Percentiles rank a stretch among this genome's conserved stretches.
Conservation (phyloP, 805 yeast genomes). For the Saccharomycopsis capsularis region DNA sequence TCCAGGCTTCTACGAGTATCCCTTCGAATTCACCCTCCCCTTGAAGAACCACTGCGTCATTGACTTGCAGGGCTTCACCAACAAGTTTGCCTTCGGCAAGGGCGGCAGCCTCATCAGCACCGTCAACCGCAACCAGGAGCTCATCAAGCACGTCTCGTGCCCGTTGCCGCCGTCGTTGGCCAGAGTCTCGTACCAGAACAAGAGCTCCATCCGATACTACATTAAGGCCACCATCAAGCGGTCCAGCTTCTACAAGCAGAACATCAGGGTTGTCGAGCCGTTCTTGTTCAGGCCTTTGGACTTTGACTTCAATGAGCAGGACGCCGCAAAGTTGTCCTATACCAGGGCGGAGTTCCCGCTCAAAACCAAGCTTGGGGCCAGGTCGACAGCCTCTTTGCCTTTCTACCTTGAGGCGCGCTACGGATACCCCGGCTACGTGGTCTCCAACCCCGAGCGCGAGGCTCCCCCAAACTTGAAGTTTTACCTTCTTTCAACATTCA, state of each 20-base stretch:
- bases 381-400: not conserved
- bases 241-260: slow-evolving; percentile 2
- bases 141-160: slow-evolving; percentile 12
- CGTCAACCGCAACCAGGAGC: slow-evolving; percentile 4
- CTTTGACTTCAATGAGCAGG: not conserved
- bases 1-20: slow-evolving; percentile 17
- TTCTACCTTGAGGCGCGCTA: slow-evolving; percentile 12
- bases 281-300: slow-evolving; percentile 11
- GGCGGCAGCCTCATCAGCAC: not conserved
- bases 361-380: not conserved
- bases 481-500: slow-evolving; percentile 3
- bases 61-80: slow-evolving; percentile 1
- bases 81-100: not conserved
- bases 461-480: slow-evolving; percentile 2
- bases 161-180: slow-evolving; percentile 14
- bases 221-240: slow-evolving; percentile 18
- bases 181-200: not conserved
- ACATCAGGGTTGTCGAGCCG: slow-evolving; percentile 5
- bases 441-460: not conserved
- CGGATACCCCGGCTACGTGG: slow-evolving; percentile 6
- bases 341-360: slow-evolving; percentile 8
- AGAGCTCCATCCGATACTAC: slow-evolving; percentile 7
- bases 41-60: slow-evolving; percentile 19
- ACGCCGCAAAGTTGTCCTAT: not conserved
- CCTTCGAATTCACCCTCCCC: slow-evolving; percentile 18